Evolutionary conservation across 208 protist species (phyloP), one percentile per base, ranked within the genome.

Genomic region (Leishmania arabica): DNA sequence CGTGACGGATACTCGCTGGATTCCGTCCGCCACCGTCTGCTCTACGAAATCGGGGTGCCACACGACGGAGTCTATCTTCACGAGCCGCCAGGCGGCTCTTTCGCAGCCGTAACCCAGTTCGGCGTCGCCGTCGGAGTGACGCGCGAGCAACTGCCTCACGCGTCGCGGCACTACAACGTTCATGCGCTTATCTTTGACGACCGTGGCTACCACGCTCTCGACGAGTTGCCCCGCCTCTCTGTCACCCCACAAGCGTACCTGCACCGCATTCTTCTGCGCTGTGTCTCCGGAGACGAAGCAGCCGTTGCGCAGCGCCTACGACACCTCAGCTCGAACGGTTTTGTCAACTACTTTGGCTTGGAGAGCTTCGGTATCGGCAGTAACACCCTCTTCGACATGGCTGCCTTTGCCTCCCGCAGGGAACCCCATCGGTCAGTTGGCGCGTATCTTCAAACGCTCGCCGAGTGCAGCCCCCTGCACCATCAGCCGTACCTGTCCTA

Each of bases 271-370:
- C 75, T 96, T 42, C 83, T 98, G 42, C 89, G 95, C 5, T 95
- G 90, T 74, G 93, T 96, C 49, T 75, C 79, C 13, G 89, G 86
- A 0, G 81, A 87, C 51, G 82, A 88, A 66, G 78, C 73, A 1
- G 74, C 68, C 0, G 70, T 96, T 34, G 73, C 77, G 2, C 37
- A 53, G 11, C 70, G 42, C 17, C 82, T 95, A 60, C 81, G 82
- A 34, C 40, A 15, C 13, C 77, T 91, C 60, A 81, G 58, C 40
- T 62, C 85, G 37, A 13, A 27, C 17, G 95, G 95, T 24, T 98
- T 95, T 79, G 54, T 95, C 42, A 98, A 98, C 85, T 98, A 96
- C 84, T 98, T 95, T 84, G 92, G 92, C 0, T 60, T 96, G 4
- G 91, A 94, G 62, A 69, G 15, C 3, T 96, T 96, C 84, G 89